Evolutionary conservation across 1,284 basidiomycete species (phyloP).

Genomic region (Erythrobasidium hasegawianum): DNA sequence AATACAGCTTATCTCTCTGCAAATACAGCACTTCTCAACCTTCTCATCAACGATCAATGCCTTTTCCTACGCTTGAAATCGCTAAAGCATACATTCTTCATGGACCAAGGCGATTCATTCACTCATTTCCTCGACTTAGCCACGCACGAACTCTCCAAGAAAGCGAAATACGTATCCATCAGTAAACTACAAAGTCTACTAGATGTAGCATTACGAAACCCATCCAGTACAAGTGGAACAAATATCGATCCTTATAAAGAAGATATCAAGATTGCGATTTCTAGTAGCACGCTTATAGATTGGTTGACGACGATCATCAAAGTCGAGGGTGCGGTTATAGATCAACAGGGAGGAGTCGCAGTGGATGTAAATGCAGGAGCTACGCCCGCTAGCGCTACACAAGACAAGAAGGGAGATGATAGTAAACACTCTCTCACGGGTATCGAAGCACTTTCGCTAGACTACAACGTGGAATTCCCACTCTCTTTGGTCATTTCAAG

Average conservation of each 20-base stretch:
- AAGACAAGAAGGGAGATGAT: constrained; percentile 49
- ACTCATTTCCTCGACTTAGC: constrained; percentile 87
- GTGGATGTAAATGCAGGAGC: too few relatives aligned
- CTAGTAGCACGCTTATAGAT: constrained; percentile 75
- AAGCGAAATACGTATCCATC: constrained; percentile 69
- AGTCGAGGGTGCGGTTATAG: constrained; percentile 65
- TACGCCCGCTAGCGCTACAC: constrained; percentile 17
- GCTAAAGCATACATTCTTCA: constrained; percentile 90
- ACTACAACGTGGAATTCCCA: constrained; percentile 89
- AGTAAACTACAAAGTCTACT: constrained; percentile 83
- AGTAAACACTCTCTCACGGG: constrained; percentile 53
- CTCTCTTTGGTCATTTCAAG: constrained; percentile 90
- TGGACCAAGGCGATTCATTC: constrained; percentile 89
- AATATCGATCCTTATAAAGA: constrained; percentile 65
- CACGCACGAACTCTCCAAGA: constrained; percentile 72
- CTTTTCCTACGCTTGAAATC: constrained; percentile 77
- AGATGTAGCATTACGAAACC: constrained; percentile 73
- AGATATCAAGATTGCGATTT: constrained; percentile 79
- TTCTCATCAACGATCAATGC: constrained; percentile 79
- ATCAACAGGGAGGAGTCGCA: constrained; percentile 52
- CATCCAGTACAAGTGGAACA: constrained; percentile 57
- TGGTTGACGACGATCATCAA: constrained; percentile 85
- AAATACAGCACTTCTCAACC: constrained; percentile 76
- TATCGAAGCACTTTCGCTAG: constrained; percentile 80
- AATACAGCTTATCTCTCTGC: constrained; percentile 88